These are phyloP conservation scores for Ephemerocybe angulata DNA, from an alignment of 768 basidiomycete species.

Conservation along the genomic window DNA sequence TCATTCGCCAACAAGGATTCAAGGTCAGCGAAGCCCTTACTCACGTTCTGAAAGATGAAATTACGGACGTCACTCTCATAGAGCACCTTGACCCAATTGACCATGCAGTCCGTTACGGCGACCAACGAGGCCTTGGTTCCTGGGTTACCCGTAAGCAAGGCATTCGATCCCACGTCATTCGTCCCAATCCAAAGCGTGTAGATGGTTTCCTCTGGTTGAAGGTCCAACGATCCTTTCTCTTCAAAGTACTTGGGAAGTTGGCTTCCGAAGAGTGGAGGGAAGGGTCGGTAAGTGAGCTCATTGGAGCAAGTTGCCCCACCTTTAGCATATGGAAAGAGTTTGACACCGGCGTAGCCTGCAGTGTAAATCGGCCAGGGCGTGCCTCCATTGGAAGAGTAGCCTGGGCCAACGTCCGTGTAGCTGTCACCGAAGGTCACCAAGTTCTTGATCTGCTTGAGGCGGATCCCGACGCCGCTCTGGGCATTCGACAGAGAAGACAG, in stretches of 20 bases:
- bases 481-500: background rate
- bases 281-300: conserved; percentile 52
- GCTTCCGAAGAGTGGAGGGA: conserved; percentile 55
- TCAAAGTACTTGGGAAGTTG: conserved; percentile 53
- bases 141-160: conserved; percentile 46
- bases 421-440: conserved; percentile 69
- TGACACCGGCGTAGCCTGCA: conserved; percentile 49
- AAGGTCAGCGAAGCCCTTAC: conserved; percentile 14
- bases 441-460: conserved; percentile 48
- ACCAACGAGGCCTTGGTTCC: conserved; percentile 50
- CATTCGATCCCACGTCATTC: conserved; percentile 56
- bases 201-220: conserved; percentile 45
- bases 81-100: conserved; percentile 56
- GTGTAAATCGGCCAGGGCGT: conserved; percentile 61
- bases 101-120: conserved; percentile 52
- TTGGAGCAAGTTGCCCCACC: conserved; percentile 68
- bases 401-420: conserved; percentile 57
- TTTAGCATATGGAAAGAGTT: conserved; percentile 54
- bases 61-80: conserved; percentile 60
- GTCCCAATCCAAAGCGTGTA: conserved; percentile 71
- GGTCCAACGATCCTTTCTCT: conserved; percentile 36
- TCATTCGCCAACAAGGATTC: background rate
- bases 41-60: conserved; percentile 66
- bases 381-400: conserved; percentile 36
- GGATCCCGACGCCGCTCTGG: conserved; percentile 14